Base-by-base conservation (phyloP, 2,329 filamentous ascomycete species). In the Microdochium nivale region DNA sequence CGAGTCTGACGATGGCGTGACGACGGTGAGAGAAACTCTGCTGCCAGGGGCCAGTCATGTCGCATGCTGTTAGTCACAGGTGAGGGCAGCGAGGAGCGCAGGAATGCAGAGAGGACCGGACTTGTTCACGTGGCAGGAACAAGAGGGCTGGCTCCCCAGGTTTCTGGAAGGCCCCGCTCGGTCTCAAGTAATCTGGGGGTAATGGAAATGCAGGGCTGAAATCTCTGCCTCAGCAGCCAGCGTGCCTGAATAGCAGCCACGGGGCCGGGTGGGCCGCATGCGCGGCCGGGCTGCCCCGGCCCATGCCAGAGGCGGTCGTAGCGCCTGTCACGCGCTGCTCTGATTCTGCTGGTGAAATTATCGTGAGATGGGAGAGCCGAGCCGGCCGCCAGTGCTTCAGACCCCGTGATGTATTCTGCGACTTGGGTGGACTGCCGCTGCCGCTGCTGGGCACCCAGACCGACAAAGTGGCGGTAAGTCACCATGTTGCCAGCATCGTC, bases 111-210 rank as follows among this genome's bases (percentile, higher is more conserved):
- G 35, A 40, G 35, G 16, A 5, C 35, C 16, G 16, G 16, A 40
- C 8, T 11, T 13, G n/a, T 19, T 44, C 40, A 44, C 40, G 40
- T 44, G 40, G 40, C 21, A 23, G 40, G 16, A 44, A 7, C 4
- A 7, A 21, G 40, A 21, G 16, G n/a, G 3, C 40, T 44, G 40
- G 40, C 10, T 23, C 40, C 40, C 40, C 40, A 21, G 40, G 40
- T 23, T 44, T 44, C 19, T 24, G 40, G 19, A 44, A 44, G 16
- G 16, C 40, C 21, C 40, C 21, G 40, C 19, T 7, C 7, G 9
- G 3, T 44, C 13, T 65, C 62, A 65, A 61, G 63, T 65, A 65
- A 65, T 64, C 61, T 61, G 61, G 61, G 62, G 63, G 63, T 63
- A 63, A 63, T 61, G 56, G 57, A 61, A 53, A 60, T 52, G 56